These are phyloP conservation scores for Capronia epimyces DNA, from an alignment of 2,329 filamentous ascomycete species.

Conservation along the genomic window DNA sequence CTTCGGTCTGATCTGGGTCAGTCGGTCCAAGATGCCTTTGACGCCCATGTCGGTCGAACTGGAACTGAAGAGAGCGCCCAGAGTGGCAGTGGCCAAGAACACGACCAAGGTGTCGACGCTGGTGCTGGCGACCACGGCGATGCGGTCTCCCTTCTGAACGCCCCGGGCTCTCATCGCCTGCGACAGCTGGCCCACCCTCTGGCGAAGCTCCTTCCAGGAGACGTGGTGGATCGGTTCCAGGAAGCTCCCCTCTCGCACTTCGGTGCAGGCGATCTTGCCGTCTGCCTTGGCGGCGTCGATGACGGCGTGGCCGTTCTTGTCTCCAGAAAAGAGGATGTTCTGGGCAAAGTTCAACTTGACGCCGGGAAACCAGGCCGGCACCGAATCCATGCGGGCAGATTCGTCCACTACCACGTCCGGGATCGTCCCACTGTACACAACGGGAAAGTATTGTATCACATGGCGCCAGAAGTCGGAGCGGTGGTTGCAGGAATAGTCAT, in stretches of 20 bases:
- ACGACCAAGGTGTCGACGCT: constrained; percentile 68
- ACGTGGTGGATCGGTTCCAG: constrained; percentile 43
- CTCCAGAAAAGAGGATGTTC: constrained; percentile 60
- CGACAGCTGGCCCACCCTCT: constrained; percentile 53
- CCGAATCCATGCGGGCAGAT: constrained; percentile 58
- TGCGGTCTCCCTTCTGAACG: constrained; percentile 64
- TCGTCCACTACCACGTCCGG: constrained; percentile 60
- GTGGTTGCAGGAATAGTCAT: constrained; percentile 61
- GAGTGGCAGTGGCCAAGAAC: constrained; percentile 62
- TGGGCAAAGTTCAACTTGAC: constrained; percentile 71
- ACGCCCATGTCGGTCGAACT: constrained; percentile 79
- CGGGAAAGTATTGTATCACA: constrained; percentile 54
- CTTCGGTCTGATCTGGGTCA: constrained; percentile 68
- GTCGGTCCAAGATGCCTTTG: constrained; percentile 67
- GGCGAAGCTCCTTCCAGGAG: constrained; percentile 63
- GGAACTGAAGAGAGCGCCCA: constrained; percentile 71
- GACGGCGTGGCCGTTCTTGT: constrained; percentile 40
- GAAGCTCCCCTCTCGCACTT: constrained; percentile 46
- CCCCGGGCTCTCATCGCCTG: constrained; percentile 63
- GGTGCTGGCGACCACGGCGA: constrained; percentile 71
- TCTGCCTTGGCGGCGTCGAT: constrained; percentile 60
- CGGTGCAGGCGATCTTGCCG: constrained; percentile 62
- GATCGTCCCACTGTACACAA: constrained; percentile 57
- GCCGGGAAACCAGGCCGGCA: constrained; percentile 74
- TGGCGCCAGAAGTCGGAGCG: constrained; percentile 62